Evolutionary conservation across 495 filamentous ascomycete genomes (phyloP).

Genomic region (Penicillium manginii): DNA sequence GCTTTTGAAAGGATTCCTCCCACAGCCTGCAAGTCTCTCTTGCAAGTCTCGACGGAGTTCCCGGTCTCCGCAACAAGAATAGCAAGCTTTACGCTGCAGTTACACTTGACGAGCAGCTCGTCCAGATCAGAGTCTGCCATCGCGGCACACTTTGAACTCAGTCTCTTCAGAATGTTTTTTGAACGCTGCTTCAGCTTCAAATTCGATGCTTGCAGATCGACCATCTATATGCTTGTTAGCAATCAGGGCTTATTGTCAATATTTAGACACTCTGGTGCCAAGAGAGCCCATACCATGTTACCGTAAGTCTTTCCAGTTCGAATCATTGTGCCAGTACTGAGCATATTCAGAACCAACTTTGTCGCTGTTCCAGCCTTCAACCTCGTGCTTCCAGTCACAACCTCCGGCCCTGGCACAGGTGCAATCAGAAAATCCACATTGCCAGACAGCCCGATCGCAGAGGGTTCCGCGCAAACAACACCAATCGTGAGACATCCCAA

Average conservation of each 20-base stretch:
- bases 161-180: constrained; percentile 36
- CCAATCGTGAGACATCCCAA: constrained; percentile 40
- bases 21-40: constrained; percentile 19
- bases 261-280: not conserved
- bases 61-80: constrained; percentile 34
- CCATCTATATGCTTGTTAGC: constrained; percentile 33
- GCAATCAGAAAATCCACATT: constrained; percentile 37
- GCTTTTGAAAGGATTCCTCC: constrained; percentile 34
- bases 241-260: not conserved
- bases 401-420: constrained; percentile 39
- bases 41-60: constrained; percentile 25
- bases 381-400: constrained; percentile 45
- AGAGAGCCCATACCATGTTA: constrained; percentile 34
- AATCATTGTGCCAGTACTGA: constrained; percentile 46
- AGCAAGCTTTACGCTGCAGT: constrained; percentile 40
- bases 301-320: constrained; percentile 44
- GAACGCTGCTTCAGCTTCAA: constrained; percentile 41
- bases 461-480: constrained; percentile 38
- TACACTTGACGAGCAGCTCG: constrained; percentile 27
- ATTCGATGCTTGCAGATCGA: constrained; percentile 44
- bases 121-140: constrained; percentile 32
- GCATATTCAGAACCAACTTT: constrained; percentile 45
- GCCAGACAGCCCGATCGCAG: constrained; percentile 30
- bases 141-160: constrained; percentile 25
- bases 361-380: constrained; percentile 45